phyloP scores from a whole-genome alignment of 768 basidiomycete genomes.

The Mrakia gelida region DNA sequence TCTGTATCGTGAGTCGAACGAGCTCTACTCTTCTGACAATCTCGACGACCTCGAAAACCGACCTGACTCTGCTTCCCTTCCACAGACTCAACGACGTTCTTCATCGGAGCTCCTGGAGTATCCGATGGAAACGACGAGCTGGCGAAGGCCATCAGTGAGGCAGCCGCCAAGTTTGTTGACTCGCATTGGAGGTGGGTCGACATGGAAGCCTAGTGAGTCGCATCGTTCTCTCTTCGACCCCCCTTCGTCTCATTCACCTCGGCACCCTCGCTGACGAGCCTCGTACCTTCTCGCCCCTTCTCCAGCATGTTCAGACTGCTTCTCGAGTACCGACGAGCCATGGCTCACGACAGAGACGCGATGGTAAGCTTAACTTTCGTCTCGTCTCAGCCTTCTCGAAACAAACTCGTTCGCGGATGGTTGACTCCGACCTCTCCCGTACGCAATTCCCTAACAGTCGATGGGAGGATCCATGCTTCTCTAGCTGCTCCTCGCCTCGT shows the following conservation, averaged over 20 bases:
- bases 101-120: background rate
- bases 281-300: too few species aligned
- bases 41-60: too few species aligned
- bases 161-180: background rate
- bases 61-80: too few species aligned
- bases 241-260: too few species aligned
- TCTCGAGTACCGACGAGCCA: slow-evolving; percentile 4
- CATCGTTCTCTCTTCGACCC: background rate
- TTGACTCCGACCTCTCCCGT: too few species aligned
- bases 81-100: background rate
- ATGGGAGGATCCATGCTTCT: too few species aligned
- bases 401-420: too few species aligned
- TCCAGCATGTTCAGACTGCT: slow-evolving; percentile 1
- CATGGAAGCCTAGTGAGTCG: background rate
- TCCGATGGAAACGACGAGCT: background rate
- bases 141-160: background rate
- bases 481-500: too few species aligned
- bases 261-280: too few species aligned
- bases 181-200: background rate
- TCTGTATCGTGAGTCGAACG: slow-evolving; percentile 5
- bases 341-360: slow-evolving; percentile 4
- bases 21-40: too few species aligned
- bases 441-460: too few species aligned
- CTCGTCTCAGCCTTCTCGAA: background rate
- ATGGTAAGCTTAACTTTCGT: background rate